Evolutionary conservation across 169 alveolate species (phyloP).

Genomic region (Plasmodium vinckei): DNA sequence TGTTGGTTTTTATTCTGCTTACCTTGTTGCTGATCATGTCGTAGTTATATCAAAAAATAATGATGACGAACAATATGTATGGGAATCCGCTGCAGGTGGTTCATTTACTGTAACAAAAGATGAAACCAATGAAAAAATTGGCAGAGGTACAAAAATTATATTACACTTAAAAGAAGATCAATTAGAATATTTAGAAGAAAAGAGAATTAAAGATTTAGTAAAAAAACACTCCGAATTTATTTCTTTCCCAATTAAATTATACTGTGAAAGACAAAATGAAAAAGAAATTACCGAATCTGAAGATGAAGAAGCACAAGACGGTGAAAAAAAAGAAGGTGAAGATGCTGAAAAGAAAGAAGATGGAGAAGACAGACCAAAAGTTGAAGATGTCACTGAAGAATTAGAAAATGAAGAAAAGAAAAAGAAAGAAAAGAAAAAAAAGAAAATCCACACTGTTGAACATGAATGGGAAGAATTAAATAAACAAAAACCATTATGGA

Average conservation of each 20-base stretch:
- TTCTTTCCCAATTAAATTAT: constrained; percentile 98
- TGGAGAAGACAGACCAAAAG: constrained; percentile 90
- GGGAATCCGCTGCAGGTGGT: constrained; percentile 99
- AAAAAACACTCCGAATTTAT: constrained; percentile 99
- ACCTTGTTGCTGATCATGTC: constrained; percentile 98
- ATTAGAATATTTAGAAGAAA: constrained; percentile 98
- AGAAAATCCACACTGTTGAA: constrained; percentile 97
- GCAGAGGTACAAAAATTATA: constrained; percentile 97
- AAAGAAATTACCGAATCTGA: constrained; percentile 99
- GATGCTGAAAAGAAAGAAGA: constrained; percentile 83
- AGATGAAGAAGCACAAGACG: constrained; percentile 93
- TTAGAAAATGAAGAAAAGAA: constrained; percentile 60
- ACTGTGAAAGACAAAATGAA: constrained; percentile 97
- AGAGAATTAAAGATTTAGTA: constrained; percentile 97
- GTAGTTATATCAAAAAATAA: constrained; percentile 96
- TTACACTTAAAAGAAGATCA: constrained; percentile 98
- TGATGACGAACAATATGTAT: constrained; percentile 97
- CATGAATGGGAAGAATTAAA: constrained; percentile 98
- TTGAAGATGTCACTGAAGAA: constrained; percentile 82
- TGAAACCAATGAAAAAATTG: constrained; percentile 90
- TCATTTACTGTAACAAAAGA: constrained; percentile 97
- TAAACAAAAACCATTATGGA: constrained; percentile 99
- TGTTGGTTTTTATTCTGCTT: constrained; percentile 99
- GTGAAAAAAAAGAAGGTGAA: constrained; percentile 69
- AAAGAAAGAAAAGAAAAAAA: constrained; percentile 95